Evolutionary conservation across 1,139 yeast genomes (phyloP).

Genomic region (Tardiomyces depauwii): DNA sequence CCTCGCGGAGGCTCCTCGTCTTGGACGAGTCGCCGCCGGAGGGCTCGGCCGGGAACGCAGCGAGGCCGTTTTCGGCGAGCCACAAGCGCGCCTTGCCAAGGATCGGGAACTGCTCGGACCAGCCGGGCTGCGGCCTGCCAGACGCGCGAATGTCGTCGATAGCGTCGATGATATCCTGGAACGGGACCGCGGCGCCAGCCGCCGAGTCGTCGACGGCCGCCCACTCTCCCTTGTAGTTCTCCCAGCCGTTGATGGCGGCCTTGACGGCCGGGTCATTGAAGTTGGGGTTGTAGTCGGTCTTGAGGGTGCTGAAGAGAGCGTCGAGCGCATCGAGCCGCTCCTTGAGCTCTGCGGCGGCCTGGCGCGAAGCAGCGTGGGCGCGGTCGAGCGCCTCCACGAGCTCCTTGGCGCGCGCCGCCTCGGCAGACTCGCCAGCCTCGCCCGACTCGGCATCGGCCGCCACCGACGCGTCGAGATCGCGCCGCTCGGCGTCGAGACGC

Average conservation of each 20-base stretch:
- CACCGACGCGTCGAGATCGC: constrained; percentile 4
- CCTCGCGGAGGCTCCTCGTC: constrained; percentile 9
- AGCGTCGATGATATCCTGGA: not conserved
- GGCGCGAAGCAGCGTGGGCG: constrained; percentile 10
- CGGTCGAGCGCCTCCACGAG: constrained; percentile 12
- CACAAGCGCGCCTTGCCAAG: constrained; percentile 7
- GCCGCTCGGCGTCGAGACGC: not conserved
- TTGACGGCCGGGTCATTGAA: constrained; percentile 87
- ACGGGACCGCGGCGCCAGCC: not conserved
- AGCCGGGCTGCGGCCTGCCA: not conserved
- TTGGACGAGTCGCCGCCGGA: constrained; percentile 3
- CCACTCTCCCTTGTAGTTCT: constrained; percentile 17
- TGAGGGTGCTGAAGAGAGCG: constrained; percentile 34
- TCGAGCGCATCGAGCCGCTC: constrained; percentile 29
- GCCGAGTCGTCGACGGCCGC: constrained; percentile 1
- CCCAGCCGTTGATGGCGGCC: constrained; percentile 51
- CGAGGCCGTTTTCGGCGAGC: constrained; percentile 18
- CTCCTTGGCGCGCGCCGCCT: constrained; percentile 5
- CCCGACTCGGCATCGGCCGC: constrained; percentile 4
- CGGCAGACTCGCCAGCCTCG: constrained; percentile 5
- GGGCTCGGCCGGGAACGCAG: constrained; percentile 5
- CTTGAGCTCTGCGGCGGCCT: constrained; percentile 8
- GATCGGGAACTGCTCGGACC: not conserved
- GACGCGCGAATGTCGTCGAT: not conserved
- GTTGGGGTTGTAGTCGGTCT: constrained; percentile 67